phyloP scores from a whole-genome alignment of 2,329 filamentous ascomycete genomes.

The Trichoderma koningiopsis region DNA sequence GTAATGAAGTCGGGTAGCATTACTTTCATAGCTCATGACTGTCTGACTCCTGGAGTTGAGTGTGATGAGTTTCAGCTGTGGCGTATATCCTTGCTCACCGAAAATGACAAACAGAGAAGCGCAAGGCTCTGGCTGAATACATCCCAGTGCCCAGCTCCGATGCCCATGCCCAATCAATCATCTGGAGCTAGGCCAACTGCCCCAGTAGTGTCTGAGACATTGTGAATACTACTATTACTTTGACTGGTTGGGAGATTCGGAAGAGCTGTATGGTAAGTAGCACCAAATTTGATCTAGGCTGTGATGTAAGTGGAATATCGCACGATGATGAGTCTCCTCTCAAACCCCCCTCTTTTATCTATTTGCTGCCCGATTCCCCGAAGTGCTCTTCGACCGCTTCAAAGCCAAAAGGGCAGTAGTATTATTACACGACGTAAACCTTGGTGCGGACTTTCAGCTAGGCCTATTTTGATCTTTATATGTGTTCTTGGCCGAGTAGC shows the following conservation, averaged over 20 bases:
- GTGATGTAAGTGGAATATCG: background rate
- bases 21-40: background rate
- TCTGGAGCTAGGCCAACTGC: background rate
- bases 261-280: background rate
- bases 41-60: background rate
- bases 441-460: background rate
- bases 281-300: background rate
- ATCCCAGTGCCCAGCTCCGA: background rate
- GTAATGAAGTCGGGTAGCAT: background rate
- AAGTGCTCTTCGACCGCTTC: background rate
- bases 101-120: background rate
- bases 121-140: background rate
- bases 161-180: background rate
- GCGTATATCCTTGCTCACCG: slow-evolving; percentile 9
- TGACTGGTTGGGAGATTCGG: background rate
- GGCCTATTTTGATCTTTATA: background rate
- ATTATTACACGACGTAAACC: background rate
- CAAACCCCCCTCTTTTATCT: background rate
- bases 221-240: background rate
- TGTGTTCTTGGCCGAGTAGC: background rate
- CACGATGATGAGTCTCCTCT: background rate
- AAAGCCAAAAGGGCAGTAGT: background rate
- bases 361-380: background rate
- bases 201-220: background rate
- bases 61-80: slow-evolving; percentile 1